A percentile compares a stretch with the other conserved stretches of the same genome.
phyloP scores from a whole-genome alignment of 768 basidiomycete species.

The Mycena polygramma region DNA sequence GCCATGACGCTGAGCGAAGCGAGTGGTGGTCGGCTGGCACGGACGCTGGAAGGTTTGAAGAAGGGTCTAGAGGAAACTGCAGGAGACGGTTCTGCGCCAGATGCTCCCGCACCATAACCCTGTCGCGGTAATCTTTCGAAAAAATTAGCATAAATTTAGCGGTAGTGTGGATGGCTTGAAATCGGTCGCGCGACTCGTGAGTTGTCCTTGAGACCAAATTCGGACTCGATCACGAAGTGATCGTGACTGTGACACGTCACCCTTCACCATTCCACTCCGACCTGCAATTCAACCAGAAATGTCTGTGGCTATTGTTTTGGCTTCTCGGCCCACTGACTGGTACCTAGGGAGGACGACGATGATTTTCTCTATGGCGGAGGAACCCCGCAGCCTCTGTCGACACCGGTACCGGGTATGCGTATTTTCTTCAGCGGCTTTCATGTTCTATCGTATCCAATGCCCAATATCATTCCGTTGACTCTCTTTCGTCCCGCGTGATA shows the following conservation, averaged over 20 bases:
- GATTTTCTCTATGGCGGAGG: conserved; percentile 80
- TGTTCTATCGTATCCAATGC: conserved; percentile 42
- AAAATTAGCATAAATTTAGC: conserved; percentile 11
- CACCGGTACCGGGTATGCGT: conserved; percentile 44
- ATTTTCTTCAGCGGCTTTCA: conserved; percentile 26
- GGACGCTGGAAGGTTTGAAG: conserved; percentile 83
- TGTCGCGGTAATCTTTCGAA: background rate
- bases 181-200: conserved; percentile 6
- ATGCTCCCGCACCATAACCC: conserved; percentile 16
- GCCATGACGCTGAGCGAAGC: conserved; percentile 78
- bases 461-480: conserved; percentile 41
- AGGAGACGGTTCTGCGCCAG: conserved; percentile 13
- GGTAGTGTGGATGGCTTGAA: no score
- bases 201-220: no score
- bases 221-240: background rate
- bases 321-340: conserved; percentile 8
- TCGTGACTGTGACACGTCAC: conserved; percentile 3
- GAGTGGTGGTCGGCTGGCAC: conserved; percentile 74
- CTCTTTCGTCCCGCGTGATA: conserved; percentile 39
- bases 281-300: conserved; percentile 12
- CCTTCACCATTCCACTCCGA: background rate
- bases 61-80: conserved; percentile 66
- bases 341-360: conserved; percentile 80
- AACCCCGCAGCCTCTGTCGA: conserved; percentile 51
- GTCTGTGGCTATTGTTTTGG: conserved; percentile 11